A percentile compares a stretch with the other conserved stretches of the same genome.
phyloP scores from a whole-genome alignment of 2,329 filamentous ascomycete species.

The Lachnellula arida region DNA sequence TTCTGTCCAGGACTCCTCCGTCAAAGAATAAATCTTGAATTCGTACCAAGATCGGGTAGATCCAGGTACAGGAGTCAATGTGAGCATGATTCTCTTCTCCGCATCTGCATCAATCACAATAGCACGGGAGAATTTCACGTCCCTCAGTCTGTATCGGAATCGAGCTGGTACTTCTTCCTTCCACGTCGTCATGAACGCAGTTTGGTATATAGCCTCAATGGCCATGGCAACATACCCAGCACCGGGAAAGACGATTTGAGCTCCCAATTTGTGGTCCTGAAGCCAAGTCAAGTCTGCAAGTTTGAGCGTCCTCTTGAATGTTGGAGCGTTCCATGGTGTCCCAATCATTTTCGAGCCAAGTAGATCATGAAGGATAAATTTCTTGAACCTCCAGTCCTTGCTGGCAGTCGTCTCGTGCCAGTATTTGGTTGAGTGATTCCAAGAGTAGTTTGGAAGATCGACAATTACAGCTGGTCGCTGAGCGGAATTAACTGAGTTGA shows the following conservation, averaged over 20 bases:
- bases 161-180: not conserved
- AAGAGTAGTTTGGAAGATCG: conserved; percentile 44
- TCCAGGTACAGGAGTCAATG: not conserved
- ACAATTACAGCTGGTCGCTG: not conserved
- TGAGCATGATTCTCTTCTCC: conserved; percentile 1
- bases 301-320: conserved; percentile 9
- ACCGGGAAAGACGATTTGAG: conserved; percentile 44
- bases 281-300: conserved; percentile 40
- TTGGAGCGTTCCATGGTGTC: not conserved
- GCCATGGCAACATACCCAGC: conserved; percentile 33
- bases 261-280: conserved; percentile 44
- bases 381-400: conserved; percentile 39
- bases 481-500: not conserved
- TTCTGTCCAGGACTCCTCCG: conserved; percentile 24
- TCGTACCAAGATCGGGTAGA: conserved; percentile 21
- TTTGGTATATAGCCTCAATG: conserved; percentile 2
- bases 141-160: conserved; percentile 3
- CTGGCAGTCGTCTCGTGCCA: conserved; percentile 49
- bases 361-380: conserved; percentile 43
- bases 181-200: not conserved
- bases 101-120: conserved; percentile 5
- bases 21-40: conserved; percentile 26
- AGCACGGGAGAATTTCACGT: conserved; percentile 3
- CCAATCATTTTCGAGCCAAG: conserved; percentile 34
- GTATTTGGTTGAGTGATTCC: conserved; percentile 46